Evolutionary conservation across 345 rosid species (phyloP).

Genomic region (Salix purpurea): DNA sequence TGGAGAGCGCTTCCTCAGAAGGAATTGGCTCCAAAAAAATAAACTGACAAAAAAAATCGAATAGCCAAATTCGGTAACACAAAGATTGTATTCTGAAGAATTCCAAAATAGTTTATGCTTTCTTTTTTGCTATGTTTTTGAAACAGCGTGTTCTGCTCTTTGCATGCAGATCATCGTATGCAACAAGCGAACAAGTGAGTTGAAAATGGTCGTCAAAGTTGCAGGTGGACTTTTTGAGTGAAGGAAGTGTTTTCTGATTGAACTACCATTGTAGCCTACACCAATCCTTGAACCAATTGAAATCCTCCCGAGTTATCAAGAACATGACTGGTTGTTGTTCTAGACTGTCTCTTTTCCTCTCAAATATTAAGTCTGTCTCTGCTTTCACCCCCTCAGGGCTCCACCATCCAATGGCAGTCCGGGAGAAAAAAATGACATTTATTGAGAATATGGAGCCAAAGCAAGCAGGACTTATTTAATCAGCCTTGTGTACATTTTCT

Average conservation of each 20-base stretch:
- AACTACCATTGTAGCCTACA: background rate
- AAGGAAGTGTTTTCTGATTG: background rate
- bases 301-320: background rate
- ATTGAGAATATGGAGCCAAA: too few species aligned
- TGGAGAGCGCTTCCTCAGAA: slow-evolving; percentile 32
- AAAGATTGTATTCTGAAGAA: background rate
- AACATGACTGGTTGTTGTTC: background rate
- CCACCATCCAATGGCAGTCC: too few species aligned
- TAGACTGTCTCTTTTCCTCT: background rate
- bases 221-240: background rate
- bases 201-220: background rate
- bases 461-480: too few species aligned
- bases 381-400: background rate
- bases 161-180: background rate
- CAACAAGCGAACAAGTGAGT: background rate
- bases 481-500: too few species aligned
- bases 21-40: too few species aligned
- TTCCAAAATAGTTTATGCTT: background rate
- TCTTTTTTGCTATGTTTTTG: too few species aligned
- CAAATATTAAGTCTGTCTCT: background rate
- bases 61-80: background rate
- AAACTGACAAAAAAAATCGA: background rate
- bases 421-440: too few species aligned
- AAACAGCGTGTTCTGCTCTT: too few species aligned
- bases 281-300: background rate